Evolutionary conservation across 805 yeast genomes (phyloP), one percentile per base, ranked within the genome.

Genomic region (Saccharomycopsis sp.): DNA sequence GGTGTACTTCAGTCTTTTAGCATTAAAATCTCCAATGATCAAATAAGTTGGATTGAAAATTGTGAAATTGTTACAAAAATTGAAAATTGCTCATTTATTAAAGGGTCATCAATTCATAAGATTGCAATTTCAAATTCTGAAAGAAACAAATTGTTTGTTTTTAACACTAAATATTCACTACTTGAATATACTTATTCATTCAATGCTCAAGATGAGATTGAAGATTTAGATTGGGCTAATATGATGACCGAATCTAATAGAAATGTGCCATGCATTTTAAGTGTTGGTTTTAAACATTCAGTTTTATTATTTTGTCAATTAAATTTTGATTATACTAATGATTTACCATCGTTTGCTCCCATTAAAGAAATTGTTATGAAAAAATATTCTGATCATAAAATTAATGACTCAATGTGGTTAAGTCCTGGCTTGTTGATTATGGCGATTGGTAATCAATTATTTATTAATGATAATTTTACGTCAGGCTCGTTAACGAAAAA

Each of bases 341-440:
- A 69, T 18, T 68, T 76, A 0, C 89, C 95, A 2, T 69, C 89
- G 1, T 88, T 82, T 68, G 72, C 81, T 0, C 76, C 83, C 0
- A 72, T 88, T 42, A 79, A 84, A 52, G 71, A 72, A 44, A 71
- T 86, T 31, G 87, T 81, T 51, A 74, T 88, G 2, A 65, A 75
- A 1, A 68, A 68, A 26, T 82, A 71, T 52, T 87, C 96, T 0
- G 64, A 83, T 0, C 95, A 87, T 54, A 66, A 66, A 13, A 86
- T 88, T 44, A 96, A 95, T 5, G 96, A 88, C 55, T 80, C 94
- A 13, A 66, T 81, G 12, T 89, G 96, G 96, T 63, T 89, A 48
- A 67, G 71, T 36, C 76, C 79, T 51, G 95, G 94, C 1, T 70
- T 76, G 14, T 67, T 88, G 40, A 88, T 83, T 1, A 74, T 85